Conservation (phyloP, 257 asterid species). For the Ilex asprella region DNA sequence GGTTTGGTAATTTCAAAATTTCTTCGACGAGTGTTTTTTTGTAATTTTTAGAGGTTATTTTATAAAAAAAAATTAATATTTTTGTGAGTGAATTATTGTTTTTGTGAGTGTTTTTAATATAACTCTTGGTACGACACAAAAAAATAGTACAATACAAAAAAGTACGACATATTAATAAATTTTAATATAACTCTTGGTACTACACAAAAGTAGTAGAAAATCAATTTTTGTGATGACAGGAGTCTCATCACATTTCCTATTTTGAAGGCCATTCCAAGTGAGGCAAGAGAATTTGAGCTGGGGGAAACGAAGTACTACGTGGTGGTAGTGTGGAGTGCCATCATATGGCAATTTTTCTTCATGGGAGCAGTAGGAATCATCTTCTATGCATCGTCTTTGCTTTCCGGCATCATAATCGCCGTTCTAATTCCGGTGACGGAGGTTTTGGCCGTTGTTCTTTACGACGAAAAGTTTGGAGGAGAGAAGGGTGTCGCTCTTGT, state of each 20-base stretch:
- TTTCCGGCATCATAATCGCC: conserved; percentile 8
- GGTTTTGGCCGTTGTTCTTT: conserved; percentile 16
- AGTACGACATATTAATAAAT: too few species aligned
- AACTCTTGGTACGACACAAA: too few species aligned
- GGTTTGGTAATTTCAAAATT: too few species aligned
- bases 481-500: conserved; percentile 21
- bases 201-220: too few species aligned
- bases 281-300: conserved; percentile 11
- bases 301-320: conserved; percentile 21
- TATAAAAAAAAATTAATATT: too few species aligned
- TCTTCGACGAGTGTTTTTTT: too few species aligned
- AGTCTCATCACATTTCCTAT: background rate
- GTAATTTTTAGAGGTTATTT: too few species aligned
- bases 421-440: conserved; percentile 16
- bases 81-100: too few species aligned
- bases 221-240: too few species aligned
- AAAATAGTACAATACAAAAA: too few species aligned
- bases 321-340: conserved; percentile 6
- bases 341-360: conserved; percentile 17
- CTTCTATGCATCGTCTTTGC: conserved; percentile 20
- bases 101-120: too few species aligned
- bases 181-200: too few species aligned
- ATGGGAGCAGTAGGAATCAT: conserved; percentile 20
- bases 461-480: conserved; percentile 18
- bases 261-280: conserved; percentile 8